A percentile compares a stretch with the other conserved stretches of the same genome.
Conservation (phyloP, 2,329 filamentous ascomycete genomes). For the Eurotiales sp. region DNA sequence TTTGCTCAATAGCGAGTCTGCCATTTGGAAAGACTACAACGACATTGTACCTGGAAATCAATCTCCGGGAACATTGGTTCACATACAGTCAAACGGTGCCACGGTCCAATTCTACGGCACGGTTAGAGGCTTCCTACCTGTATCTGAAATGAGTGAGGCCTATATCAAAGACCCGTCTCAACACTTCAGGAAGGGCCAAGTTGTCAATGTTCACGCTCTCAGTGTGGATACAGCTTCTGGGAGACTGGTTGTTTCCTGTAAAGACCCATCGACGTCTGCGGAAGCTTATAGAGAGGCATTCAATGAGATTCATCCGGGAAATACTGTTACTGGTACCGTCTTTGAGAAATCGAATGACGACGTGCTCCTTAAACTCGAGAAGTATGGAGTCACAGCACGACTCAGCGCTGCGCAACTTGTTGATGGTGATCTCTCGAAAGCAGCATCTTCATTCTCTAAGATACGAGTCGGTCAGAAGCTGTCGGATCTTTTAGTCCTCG, state of each 20-base stretch:
- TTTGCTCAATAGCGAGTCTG: constrained; percentile 80
- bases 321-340: constrained; percentile 72
- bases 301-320: constrained; percentile 67
- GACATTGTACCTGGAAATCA: constrained; percentile 70
- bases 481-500: constrained; percentile 76
- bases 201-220: constrained; percentile 84
- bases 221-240: constrained; percentile 68
- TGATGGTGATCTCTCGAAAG: constrained; percentile 79
- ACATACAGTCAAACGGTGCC: constrained; percentile 72
- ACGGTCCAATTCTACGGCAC: constrained; percentile 88
- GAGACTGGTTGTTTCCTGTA: constrained; percentile 85
- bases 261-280: constrained; percentile 76
- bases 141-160: constrained; percentile 96
- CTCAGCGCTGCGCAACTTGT: constrained; percentile 75
- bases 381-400: constrained; percentile 70
- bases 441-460: constrained; percentile 70
- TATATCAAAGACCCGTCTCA: constrained; percentile 85
- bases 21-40: constrained; percentile 75
- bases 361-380: constrained; percentile 70
- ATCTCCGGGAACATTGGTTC: constrained; percentile 81
- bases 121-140: constrained; percentile 81
- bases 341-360: constrained; percentile 77
- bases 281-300: constrained; percentile 71
- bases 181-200: constrained; percentile 87
- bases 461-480: constrained; percentile 81